Evolutionary conservation across 2,329 filamentous ascomycete species (phyloP).

Genomic region (Penicillium sp.): DNA sequence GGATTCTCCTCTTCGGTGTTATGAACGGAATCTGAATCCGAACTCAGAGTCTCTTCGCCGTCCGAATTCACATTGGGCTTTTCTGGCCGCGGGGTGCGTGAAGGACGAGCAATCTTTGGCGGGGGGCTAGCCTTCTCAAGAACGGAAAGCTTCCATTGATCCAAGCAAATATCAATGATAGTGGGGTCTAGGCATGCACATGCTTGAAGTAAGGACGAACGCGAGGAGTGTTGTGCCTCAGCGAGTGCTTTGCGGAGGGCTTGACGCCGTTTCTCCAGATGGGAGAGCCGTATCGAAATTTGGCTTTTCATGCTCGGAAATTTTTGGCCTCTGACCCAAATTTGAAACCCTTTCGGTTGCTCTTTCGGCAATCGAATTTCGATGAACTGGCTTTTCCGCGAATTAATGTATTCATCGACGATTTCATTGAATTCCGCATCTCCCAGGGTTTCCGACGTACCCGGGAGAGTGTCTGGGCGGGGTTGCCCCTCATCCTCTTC

Average conservation of each 20-base stretch:
- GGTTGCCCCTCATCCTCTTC: background rate
- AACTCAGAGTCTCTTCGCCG: background rate
- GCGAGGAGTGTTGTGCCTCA: background rate
- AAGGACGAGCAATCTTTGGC: background rate
- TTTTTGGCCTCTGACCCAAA: background rate
- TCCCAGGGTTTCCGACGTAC: background rate
- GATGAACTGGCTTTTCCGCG: background rate
- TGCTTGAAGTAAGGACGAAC: background rate
- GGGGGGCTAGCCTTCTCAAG: background rate
- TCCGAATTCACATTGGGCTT: background rate
- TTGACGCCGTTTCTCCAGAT: background rate
- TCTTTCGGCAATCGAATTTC: background rate
- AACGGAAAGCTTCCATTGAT: background rate
- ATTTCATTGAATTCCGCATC: background rate
- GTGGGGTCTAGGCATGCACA: background rate
- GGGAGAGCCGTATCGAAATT: background rate
- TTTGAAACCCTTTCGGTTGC: background rate
- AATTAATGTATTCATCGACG: background rate
- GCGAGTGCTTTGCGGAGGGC: background rate
- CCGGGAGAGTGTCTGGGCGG: too few species aligned
- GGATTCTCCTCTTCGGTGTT: background rate
- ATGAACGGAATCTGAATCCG: background rate
- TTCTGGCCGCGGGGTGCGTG: background rate
- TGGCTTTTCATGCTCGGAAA: background rate
- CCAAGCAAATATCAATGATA: background rate